phyloP scores from a whole-genome alignment of 129 eudicot species.

The Arctium minus region DNA sequence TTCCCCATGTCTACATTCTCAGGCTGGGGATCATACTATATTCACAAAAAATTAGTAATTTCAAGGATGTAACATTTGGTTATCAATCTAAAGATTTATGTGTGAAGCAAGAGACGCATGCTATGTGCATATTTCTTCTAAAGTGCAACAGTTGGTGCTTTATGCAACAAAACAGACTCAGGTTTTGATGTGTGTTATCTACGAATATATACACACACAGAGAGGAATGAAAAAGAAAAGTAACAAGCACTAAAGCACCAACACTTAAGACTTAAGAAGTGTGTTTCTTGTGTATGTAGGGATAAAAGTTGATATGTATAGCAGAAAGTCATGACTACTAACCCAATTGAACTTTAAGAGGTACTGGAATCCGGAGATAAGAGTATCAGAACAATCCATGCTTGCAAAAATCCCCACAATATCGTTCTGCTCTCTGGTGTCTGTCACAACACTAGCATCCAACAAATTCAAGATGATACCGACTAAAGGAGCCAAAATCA shows the following conservation, averaged over 20 bases:
- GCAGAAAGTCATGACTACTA: slow-evolving; percentile 23
- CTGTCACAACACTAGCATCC: slow-evolving; percentile 57
- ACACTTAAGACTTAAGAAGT: not conserved
- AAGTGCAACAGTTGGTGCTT: not conserved
- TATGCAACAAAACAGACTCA: not conserved
- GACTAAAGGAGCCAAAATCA: slow-evolving; percentile 92
- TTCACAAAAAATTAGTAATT: not conserved
- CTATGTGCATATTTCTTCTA: not conserved
- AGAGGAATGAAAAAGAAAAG: not conserved
- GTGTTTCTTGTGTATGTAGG: not conserved
- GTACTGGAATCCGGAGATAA: slow-evolving; percentile 68
- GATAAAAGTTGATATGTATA: not conserved
- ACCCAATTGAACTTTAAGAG: slow-evolving; percentile 86
- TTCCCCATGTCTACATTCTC: not conserved
- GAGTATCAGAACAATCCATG: slow-evolving; percentile 89
- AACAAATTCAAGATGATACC: slow-evolving; percentile 83
- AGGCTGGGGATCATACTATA: not conserved
- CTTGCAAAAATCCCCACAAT: slow-evolving; percentile 72
- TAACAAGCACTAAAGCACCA: not conserved
- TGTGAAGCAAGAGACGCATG: not conserved
- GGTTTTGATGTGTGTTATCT: not conserved
- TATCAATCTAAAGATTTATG: not conserved
- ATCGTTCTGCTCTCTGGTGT: slow-evolving; percentile 47
- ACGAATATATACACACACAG: not conserved
- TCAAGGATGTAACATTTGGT: not conserved